Evolutionary conservation across 345 rosid species (phyloP).

Genomic region (Lagerstroemia speciosa): DNA sequence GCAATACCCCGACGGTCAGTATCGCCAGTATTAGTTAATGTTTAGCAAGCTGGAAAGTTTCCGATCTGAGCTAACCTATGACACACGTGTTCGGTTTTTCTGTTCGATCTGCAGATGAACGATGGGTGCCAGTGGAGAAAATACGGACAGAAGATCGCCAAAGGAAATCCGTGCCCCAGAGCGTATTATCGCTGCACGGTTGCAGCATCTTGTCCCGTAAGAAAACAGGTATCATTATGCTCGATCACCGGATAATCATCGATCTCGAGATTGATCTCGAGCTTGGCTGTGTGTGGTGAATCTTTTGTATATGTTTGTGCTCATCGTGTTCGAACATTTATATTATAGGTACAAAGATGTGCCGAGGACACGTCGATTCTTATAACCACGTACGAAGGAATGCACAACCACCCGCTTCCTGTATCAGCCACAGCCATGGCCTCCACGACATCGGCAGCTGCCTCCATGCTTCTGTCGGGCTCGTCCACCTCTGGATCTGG

Average conservation of each 20-base stretch:
- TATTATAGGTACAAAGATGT: slow-evolving; percentile 79
- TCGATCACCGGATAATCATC: background rate
- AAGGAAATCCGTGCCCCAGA: slow-evolving; percentile 96
- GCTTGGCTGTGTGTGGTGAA: background rate
- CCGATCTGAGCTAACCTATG: background rate
- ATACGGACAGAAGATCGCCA: slow-evolving; percentile 87
- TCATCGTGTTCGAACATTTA: background rate
- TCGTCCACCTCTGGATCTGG: slow-evolving; percentile 29
- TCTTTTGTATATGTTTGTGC: background rate
- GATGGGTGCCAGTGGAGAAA: slow-evolving; percentile 99
- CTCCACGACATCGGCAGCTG: slow-evolving; percentile 86
- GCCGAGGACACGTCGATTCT: slow-evolving; percentile 74
- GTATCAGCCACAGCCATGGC: slow-evolving; percentile 89
- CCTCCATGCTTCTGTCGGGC: slow-evolving; percentile 68
- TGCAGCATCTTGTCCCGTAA: slow-evolving; percentile 75
- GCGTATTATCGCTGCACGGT: slow-evolving; percentile 91
- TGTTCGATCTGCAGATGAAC: slow-evolving; percentile 40
- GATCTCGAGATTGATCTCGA: background rate
- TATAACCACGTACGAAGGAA: slow-evolving; percentile 87
- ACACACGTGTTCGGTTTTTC: background rate
- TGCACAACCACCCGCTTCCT: slow-evolving; percentile 87
- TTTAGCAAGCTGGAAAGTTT: background rate
- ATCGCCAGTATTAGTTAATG: background rate
- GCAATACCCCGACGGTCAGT: slow-evolving; percentile 80
- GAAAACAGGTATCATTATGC: slow-evolving; percentile 66